phyloP scores from a whole-genome alignment of 495 filamentous ascomycete species.

The Penicillium herquei region DNA sequence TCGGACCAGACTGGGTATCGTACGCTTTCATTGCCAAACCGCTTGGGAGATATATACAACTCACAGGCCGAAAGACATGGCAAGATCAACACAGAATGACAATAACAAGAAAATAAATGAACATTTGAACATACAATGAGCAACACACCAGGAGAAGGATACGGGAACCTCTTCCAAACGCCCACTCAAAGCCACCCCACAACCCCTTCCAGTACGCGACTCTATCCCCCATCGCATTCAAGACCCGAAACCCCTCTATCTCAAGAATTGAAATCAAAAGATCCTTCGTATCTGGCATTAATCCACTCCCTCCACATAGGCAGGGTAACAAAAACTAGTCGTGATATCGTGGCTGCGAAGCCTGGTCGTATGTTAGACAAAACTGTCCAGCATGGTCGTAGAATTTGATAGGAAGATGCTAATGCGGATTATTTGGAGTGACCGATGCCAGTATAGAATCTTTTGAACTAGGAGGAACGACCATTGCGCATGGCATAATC shows the following conservation, averaged over 20 bases:
- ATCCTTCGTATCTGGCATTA: slow-evolving; percentile 12
- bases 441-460: neutral
- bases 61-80: slow-evolving; percentile 32
- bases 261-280: slow-evolving; percentile 15
- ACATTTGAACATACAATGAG: slow-evolving; percentile 15
- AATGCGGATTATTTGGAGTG: neutral
- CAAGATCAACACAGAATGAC: slow-evolving; percentile 37
- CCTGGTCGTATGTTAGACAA: slow-evolving; percentile 3
- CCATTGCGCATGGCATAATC: slow-evolving; percentile 44
- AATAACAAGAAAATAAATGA: slow-evolving; percentile 22
- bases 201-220: slow-evolving; percentile 5
- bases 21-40: slow-evolving; percentile 46
- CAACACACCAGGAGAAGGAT: slow-evolving; percentile 14
- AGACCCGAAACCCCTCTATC: slow-evolving; percentile 14
- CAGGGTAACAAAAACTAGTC: slow-evolving; percentile 7
- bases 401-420: neutral
- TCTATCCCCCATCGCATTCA: slow-evolving; percentile 16
- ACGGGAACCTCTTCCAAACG: slow-evolving; percentile 12
- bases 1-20: slow-evolving; percentile 31
- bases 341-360: slow-evolving; percentile 7
- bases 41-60: slow-evolving; percentile 48
- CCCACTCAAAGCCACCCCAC: slow-evolving; percentile 7
- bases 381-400: neutral
- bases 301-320: slow-evolving; percentile 9
- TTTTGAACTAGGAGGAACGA: slow-evolving; percentile 22